Conservation (phyloP, 2,329 filamentous ascomycete genomes). For the Aurifilum marmelostoma region DNA sequence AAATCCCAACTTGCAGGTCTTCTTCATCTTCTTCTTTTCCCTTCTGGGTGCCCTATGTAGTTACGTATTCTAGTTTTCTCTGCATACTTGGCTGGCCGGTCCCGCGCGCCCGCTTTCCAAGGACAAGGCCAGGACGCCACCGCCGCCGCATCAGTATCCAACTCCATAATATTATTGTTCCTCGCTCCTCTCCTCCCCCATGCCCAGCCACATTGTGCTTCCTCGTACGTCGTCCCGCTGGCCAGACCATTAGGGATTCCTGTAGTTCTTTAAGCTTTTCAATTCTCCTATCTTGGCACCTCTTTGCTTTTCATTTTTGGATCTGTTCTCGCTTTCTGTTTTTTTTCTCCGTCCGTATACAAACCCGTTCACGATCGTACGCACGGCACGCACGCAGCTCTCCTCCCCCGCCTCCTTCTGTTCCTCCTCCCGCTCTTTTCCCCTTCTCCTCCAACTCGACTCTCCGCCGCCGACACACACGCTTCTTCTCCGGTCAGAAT, state of each 20-base stretch:
- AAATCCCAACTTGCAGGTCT: background rate
- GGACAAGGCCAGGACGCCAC: background rate
- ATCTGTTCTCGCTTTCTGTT: background rate
- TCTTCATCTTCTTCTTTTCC: no score
- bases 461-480: background rate
- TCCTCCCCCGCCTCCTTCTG: background rate
- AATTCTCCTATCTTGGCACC: background rate
- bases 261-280: background rate
- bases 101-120: background rate
- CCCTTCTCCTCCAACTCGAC: background rate
- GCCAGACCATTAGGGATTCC: background rate
- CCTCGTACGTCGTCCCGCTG: background rate
- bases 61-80: background rate
- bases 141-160: background rate
- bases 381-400: background rate
- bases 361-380: background rate
- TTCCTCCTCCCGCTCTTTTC: background rate
- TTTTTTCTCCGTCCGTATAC: background rate
- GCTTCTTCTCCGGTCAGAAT: conserved; percentile 3
- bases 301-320: background rate
- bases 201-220: background rate
- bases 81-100: background rate
- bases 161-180: background rate
- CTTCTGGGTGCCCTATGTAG: background rate
- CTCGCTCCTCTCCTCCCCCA: background rate